These are phyloP conservation scores for Aspergillus pseudotamarii DNA, from an alignment of 2,329 filamentous ascomycete genomes.

Conservation along the genomic window DNA sequence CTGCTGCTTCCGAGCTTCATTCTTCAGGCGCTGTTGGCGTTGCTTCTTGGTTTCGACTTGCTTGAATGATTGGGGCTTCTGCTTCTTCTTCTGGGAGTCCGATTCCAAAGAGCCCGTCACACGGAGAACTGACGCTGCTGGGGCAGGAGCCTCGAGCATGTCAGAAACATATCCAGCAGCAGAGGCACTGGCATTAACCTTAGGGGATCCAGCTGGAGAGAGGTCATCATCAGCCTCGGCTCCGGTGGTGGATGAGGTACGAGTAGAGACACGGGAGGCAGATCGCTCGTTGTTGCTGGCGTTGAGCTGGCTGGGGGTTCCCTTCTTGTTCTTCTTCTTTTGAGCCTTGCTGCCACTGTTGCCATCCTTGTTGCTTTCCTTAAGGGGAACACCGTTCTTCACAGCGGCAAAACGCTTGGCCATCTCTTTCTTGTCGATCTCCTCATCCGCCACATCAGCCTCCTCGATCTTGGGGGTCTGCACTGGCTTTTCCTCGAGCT, in stretches of 20 bases:
- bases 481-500: slow-evolving; percentile 35
- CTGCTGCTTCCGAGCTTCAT: slow-evolving; percentile 73
- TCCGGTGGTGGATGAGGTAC: slow-evolving; percentile 70
- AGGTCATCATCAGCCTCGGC: slow-evolving; percentile 81
- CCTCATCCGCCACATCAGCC: slow-evolving; percentile 54
- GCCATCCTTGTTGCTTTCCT: slow-evolving; percentile 27
- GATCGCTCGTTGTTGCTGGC: slow-evolving; percentile 49
- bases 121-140: slow-evolving; percentile 74
- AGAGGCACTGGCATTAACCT: slow-evolving; percentile 46
- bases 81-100: slow-evolving; percentile 58
- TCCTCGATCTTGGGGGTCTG: slow-evolving; percentile 32
- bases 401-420: slow-evolving; percentile 71
- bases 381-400: slow-evolving; percentile 68
- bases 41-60: slow-evolving; percentile 89
- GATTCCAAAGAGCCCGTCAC: slow-evolving; percentile 66
- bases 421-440: slow-evolving; percentile 73
- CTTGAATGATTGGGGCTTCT: slow-evolving; percentile 62
- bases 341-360: slow-evolving; percentile 33
- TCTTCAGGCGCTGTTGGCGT: slow-evolving; percentile 88
- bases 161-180: slow-evolving; percentile 73
- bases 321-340: slow-evolving; percentile 71
- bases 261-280: slow-evolving; percentile 52
- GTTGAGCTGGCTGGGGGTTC: slow-evolving; percentile 49
- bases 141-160: slow-evolving; percentile 77
- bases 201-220: slow-evolving; percentile 70